Base-by-base conservation (phyloP, 805 yeast genomes). In the Kuraishia molischiana region DNA sequence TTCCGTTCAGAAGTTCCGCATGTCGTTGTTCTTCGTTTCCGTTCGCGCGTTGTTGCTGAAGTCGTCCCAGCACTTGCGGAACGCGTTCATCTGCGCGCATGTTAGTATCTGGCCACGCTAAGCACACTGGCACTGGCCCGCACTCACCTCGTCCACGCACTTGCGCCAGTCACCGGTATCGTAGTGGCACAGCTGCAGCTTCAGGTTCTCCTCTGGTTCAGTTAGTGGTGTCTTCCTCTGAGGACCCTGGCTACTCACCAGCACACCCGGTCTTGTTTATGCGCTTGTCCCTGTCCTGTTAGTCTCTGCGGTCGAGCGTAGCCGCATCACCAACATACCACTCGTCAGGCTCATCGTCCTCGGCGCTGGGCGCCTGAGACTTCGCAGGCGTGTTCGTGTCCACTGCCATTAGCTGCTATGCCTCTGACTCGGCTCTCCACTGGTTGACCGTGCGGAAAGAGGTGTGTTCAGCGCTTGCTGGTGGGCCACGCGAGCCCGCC, bases 121-220 rank as follows among this genome's bases (percentile, higher is more conserved):
- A n/a, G n/a, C n/a, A n/a, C n/a, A n/a, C n/a, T n/a, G n/a, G n/a
- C n/a, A n/a, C n/a, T n/a, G n/a, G n/a, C n/a, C n/a, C n/a, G n/a
- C 13, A 52, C 76, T 41, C 48, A 79, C 81, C 52, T 84, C 92
- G 15, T 61, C 59, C 2, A 74, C 53, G 45, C 94, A 83, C 48
- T 75, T 59, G 38, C 94, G 60, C 95, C 95, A 85, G 52, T 85
- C 94, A 21, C 75, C 75, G 1, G 79, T 79, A 41, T 83, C 94
- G 3, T 86, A 87, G 51, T 81, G 87, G 47, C 95, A 85, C 24
- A 84, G 57, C 37, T 79, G 85, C 24, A 85, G 59, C 13, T 74
- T 74, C 51, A 78, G 56, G 48, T 85, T 85, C 50, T 85, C 89
- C 22, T 70, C 81, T 62, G 26, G 24, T 17, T 22, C 9, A 14